Conservation (phyloP, 331 rosid genomes). For the Cydonia oblonga region DNA sequence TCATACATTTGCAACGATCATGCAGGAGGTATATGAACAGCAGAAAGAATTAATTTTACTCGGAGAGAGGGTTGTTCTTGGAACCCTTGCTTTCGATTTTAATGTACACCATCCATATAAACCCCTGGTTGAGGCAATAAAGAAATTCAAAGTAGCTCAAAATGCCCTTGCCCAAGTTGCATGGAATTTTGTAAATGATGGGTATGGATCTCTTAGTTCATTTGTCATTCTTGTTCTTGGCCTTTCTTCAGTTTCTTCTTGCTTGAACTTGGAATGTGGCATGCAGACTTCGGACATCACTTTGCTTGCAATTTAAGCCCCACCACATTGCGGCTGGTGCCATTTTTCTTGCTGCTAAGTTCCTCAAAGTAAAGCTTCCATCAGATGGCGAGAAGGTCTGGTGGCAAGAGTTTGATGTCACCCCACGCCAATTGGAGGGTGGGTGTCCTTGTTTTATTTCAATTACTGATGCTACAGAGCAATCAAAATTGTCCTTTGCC, state of each 20-base stretch:
- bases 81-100: conserved; percentile 87
- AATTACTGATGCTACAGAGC: conserved; percentile 1
- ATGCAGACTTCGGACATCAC: conserved; percentile 97
- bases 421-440: conserved; percentile 99
- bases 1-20: conserved; percentile 18
- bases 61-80: conserved; percentile 92
- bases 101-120: conserved; percentile 96
- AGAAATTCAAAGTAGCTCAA: conserved; percentile 98
- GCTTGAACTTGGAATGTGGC: conserved; percentile 60
- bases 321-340: conserved; percentile 99
- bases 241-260: conserved; percentile 36
- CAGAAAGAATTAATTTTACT: conserved; percentile 82
- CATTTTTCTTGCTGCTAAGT: conserved; percentile 97
- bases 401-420: conserved; percentile 99
- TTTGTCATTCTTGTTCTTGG: conserved; percentile 16
- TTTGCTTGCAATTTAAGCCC: conserved; percentile 98
- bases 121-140: conserved; percentile 98
- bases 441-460: conserved; percentile 47
- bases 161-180: conserved; percentile 99
- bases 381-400: conserved; percentile 99
- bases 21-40: conserved; percentile 92
- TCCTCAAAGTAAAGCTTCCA: conserved; percentile 96
- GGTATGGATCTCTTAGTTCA: conserved; percentile 44
- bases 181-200: conserved; percentile 97
- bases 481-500: conserved; percentile 5